Base-by-base conservation (phyloP, 2,329 filamentous ascomycete species). In the Talaromyces sp. region DNA sequence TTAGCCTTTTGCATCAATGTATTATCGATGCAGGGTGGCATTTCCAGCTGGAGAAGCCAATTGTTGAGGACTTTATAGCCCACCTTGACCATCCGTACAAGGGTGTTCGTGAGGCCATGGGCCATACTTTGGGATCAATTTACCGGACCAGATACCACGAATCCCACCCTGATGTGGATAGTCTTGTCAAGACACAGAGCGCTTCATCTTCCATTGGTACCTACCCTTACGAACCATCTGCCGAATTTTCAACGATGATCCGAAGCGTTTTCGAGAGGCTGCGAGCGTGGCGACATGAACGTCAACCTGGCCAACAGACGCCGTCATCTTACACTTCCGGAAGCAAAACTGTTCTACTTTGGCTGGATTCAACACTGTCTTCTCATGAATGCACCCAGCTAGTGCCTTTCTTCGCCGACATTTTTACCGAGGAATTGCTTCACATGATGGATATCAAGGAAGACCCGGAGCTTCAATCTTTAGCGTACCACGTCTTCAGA, bases 401-500 rank as follows among this genome's bases (percentile, higher is more conserved):
- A 15, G 86, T 96, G 19, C 87, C 88, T 3, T 98, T 97, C 83
- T 98, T 99, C 80, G 90, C 92, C 0, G 84, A 90, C 39, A 83
- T 89, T 0, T 93, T 98, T 71, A 95, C 96, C 74, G 91, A 95
- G 69, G 91, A 97, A 73, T 85, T 99, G 15, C 80, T 99, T 58
- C 93, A 99, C 80, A 99, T 99, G 95, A 99, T 99, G 93, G 95
- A 99, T 71, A 92, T 99, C 73, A 98, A 98, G 75, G 95, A 99
- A 75, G 95, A 99, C 70, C 92, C 92, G 0, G 96, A 99, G 75
- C 84, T 99, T 2, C 96, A 97, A 81, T 89, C 90, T 10, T 84
- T 97, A 9, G 93, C 95, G 0, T 99, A 98, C 72, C 92, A 96
- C 71, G 95, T 99, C 49, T 99, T 98, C 80, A 89, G 93, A 7